phyloP scores from a whole-genome alignment of 306 rosid species.

The Trifolium pratense region DNA sequence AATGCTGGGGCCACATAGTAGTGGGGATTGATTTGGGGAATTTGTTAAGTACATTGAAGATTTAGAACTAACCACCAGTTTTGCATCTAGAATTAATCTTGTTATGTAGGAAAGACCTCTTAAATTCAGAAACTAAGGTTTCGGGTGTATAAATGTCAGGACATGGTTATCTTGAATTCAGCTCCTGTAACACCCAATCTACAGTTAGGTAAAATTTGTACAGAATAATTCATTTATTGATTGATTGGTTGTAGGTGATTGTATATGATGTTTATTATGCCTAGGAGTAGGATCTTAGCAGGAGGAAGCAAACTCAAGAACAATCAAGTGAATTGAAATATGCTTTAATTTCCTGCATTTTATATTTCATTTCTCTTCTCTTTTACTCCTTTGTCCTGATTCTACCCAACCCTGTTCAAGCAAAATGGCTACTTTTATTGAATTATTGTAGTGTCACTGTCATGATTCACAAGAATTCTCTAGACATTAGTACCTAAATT shows the following conservation, averaged over 20 bases:
- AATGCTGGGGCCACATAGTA: slow-evolving; percentile 40
- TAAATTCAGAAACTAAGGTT: slow-evolving; percentile 33
- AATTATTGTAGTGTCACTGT: background rate
- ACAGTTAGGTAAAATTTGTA: slow-evolving; percentile 56
- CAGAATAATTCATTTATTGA: slow-evolving; percentile 72
- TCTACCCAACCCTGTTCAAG: background rate
- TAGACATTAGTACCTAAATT: background rate
- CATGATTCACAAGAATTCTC: background rate
- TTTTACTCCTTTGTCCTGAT: background rate
- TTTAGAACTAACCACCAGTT: slow-evolving; percentile 51
- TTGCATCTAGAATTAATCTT: slow-evolving; percentile 54
- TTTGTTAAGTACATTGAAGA: slow-evolving; percentile 34
- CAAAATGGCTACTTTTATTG: slow-evolving; percentile 14
- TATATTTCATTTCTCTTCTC: slow-evolving; percentile 9
- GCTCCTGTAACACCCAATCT: slow-evolving; percentile 50
- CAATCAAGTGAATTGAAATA: slow-evolving; percentile 33
- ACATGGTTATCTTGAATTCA: slow-evolving; percentile 42
- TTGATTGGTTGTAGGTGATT: slow-evolving; percentile 60
- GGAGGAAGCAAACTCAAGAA: slow-evolving; percentile 39
- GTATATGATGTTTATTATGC: slow-evolving; percentile 52
- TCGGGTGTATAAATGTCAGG: slow-evolving; percentile 44
- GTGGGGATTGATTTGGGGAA: slow-evolving; percentile 39
- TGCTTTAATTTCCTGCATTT: slow-evolving; percentile 34
- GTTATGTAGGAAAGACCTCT: slow-evolving; percentile 41
- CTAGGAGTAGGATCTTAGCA: slow-evolving; percentile 46